phyloP scores from a whole-genome alignment of 1,284 basidiomycete genomes.

The Sporisorium graminicola region DNA sequence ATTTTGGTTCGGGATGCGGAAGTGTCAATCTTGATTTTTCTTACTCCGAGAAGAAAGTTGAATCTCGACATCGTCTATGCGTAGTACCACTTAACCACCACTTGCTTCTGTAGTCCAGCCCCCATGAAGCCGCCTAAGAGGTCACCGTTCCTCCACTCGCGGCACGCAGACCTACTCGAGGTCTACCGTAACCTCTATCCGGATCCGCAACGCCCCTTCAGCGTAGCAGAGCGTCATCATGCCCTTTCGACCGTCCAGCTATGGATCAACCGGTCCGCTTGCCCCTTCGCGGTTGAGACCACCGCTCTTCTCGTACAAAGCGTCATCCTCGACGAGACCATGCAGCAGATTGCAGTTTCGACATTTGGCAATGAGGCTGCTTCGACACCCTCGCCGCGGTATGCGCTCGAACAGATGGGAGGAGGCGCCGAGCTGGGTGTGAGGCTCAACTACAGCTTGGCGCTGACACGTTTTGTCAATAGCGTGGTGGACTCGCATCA shows the following conservation, averaged over 20 bases:
- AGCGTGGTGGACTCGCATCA: conserved; percentile 87
- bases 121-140: conserved; percentile 51
- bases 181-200: conserved; percentile 52
- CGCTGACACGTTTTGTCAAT: conserved; percentile 79
- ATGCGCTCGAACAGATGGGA: conserved; percentile 49
- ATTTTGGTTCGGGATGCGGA: conserved; percentile 23
- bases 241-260: conserved; percentile 55
- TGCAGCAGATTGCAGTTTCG: conserved; percentile 37
- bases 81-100: background rate
- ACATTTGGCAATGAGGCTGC: background rate
- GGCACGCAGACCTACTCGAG: conserved; percentile 42
- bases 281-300: conserved; percentile 65
- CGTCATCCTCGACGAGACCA: conserved; percentile 52
- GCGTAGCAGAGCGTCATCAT: conserved; percentile 8
- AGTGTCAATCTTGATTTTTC: conserved; percentile 18
- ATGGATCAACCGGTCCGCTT: conserved; percentile 64
- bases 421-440: conserved; percentile 43
- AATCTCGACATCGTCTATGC: background rate
- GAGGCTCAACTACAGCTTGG: conserved; percentile 57
- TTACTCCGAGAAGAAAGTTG: background rate
- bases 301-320: conserved; percentile 61
- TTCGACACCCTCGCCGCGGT: conserved; percentile 6
- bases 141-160: conserved; percentile 46
- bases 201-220: conserved; percentile 18
- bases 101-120: background rate